Base-by-base conservation (phyloP, 192 early-diverging fungal genomes). In the Backusella morwellensis region DNA sequence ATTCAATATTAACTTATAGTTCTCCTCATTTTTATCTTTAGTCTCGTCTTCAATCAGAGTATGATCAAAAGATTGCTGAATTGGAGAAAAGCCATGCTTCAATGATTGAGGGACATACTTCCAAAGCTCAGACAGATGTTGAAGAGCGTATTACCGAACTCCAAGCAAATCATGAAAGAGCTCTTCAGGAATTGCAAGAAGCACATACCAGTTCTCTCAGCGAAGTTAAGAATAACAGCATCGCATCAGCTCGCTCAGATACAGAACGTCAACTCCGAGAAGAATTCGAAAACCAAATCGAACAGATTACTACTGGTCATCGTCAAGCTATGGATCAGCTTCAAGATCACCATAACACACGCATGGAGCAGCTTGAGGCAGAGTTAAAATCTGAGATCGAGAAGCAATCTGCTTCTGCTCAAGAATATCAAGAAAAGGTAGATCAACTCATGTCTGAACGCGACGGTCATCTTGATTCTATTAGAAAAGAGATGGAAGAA, bases 261-360 rank as follows among this genome's bases (percentile, higher is more conserved):
- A 70, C 73, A 7, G 78, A 75, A 14, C 73, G 73, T 19, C 50
- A 79, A 41, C 26, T 79, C 14, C 67, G 78, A 29, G 78, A 44
- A 38, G 78, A 79, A 44, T 79, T 79, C 17, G 73, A 79, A 35
- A 35, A 63, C n/a, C 47, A 66, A 21, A 79, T 75, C 42, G 78
- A 79, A 44, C 66, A 68, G 19, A 29, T 79, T 19, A 40, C 63
- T 23, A 19, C 66, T 23, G 66, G 68, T 0, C 78, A 79, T 70
- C 63, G 47, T 17, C 73, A 74, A n/a, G 78, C 78, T 21, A 74
- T 79, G 50, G 78, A 79, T 11, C 68, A 74, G 35, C 54, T 79
- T 19, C 73, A 79, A 47, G 35, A 67, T 19, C 68, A 74, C 15
- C 78, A 79, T 38, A 36, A 69, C 11, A 23, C 21, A 21, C 67